These are phyloP conservation scores for Aspergillus sp. DNA, from an alignment of 2,329 filamentous ascomycete species.

Conservation along the genomic window DNA sequence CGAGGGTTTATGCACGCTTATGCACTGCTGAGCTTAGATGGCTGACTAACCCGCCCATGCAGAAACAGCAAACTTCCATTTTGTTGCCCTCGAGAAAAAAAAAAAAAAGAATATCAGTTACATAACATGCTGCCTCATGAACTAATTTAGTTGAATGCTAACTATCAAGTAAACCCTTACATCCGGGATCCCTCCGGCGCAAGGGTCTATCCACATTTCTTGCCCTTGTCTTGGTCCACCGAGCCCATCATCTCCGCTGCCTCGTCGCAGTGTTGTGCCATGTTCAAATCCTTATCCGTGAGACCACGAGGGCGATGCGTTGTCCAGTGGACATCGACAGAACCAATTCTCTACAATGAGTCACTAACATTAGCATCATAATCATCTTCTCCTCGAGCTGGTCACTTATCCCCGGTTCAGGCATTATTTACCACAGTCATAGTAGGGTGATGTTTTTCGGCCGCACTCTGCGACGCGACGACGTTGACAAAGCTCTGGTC, in stretches of 20 bases:
- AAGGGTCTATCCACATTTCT: slow-evolving; percentile 25
- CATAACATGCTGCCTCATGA: not conserved
- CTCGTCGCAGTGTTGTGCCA: slow-evolving; percentile 40
- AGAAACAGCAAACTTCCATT: not conserved
- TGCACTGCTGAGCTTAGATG: not conserved
- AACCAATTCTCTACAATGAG: slow-evolving; percentile 32
- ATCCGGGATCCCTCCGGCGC: slow-evolving; percentile 1
- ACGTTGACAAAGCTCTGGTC: slow-evolving; percentile 38
- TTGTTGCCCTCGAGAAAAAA: too few relatives aligned
- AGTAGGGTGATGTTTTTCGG: slow-evolving; percentile 39
- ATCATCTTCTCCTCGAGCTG: not conserved
- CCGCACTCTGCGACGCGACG: slow-evolving; percentile 37
- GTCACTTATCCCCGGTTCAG: not conserved
- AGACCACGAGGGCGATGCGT: slow-evolving; percentile 42
- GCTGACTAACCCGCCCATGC: not conserved
- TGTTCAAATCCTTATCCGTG: slow-evolving; percentile 35
- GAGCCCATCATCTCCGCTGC: slow-evolving; percentile 34
- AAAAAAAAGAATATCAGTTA: not conserved
- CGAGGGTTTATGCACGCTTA: not conserved
- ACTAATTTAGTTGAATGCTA: too few relatives aligned
- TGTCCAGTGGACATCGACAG: slow-evolving; percentile 41
- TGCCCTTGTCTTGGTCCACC: slow-evolving; percentile 30
- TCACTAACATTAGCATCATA: slow-evolving; percentile 10
- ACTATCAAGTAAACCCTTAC: too few relatives aligned
- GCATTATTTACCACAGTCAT: slow-evolving; percentile 34